These are phyloP conservation scores for Diaporthe australafricana DNA, from an alignment of 2,329 filamentous ascomycete species.

Conservation along the genomic window DNA sequence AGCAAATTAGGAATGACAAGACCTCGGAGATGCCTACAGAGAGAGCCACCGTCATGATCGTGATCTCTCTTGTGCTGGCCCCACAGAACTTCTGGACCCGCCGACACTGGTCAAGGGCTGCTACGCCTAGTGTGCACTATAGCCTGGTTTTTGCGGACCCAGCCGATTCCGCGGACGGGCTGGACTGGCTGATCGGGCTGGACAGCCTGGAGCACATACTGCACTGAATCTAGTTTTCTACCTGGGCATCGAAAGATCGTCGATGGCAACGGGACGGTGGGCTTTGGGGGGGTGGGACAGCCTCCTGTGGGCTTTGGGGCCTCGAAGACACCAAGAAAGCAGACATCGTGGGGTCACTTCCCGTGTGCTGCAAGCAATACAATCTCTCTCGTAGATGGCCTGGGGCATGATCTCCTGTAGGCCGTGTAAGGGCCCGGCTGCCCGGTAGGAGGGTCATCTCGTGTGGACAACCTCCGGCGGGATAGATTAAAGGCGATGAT, in stretches of 20 bases:
- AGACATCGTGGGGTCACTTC: background rate
- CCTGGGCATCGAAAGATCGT: conserved; percentile 4
- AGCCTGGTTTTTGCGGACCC: conserved; percentile 20
- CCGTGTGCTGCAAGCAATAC: background rate
- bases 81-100: conserved; percentile 3
- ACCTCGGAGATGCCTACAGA: conserved; percentile 21
- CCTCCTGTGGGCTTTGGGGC: background rate
- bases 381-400: background rate
- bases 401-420: background rate
- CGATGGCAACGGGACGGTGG: background rate
- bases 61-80: background rate
- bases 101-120: conserved; percentile 1
- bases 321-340: too few species aligned
- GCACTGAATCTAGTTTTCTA: too few species aligned
- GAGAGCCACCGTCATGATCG: conserved; percentile 11
- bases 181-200: conserved; percentile 8
- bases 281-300: background rate
- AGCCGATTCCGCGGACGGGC: conserved; percentile 13
- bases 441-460: background rate
- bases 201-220: background rate
- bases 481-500: conserved; percentile 5
- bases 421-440: background rate
- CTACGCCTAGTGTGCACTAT: too few species aligned
- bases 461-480: background rate
- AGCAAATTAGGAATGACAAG: conserved; percentile 18